Evolutionary conservation across 1,284 basidiomycete genomes (phyloP), one percentile per base, ranked within the genome.

Genomic region (Omphalotus olearius): DNA sequence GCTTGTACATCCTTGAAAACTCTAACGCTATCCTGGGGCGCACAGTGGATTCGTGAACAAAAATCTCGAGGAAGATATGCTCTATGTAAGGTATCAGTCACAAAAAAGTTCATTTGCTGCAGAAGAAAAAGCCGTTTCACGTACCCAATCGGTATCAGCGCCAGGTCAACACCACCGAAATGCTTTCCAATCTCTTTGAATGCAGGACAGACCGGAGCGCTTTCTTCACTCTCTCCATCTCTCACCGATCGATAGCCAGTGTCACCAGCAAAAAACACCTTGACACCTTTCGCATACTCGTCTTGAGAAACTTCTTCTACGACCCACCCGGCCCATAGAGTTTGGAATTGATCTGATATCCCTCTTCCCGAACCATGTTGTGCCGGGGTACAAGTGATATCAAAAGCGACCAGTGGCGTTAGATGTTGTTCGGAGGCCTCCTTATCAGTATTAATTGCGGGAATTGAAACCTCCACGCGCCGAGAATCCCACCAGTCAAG

Each of bases 181-280:
- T 64, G 63, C 38, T 73, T 65, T 1, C 80, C 80, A 47, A 82
- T 77, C 65, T 82, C 70, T 50, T 69, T 67, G 62, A 83, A 83
- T 4, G 72, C 80, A 3, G 79, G 80, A 59, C 80, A 82, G 11
- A 69, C 63, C 0, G 78, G 72, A 3, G 72, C 64, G 9, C 57
- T 61, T 13, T 73, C 69, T 42, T 56, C 54, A 30, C 53, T 40
- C 48, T 75, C 67, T 2, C 69, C 69, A 14, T 62, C 58, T 14
- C 42, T 51, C 4, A 75, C 67, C 14, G 64, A 64, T 17, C 67
- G 60, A 59, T 76, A 74, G 16, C 74, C 79, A 1, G 79, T 84
- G 60, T 85, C 81, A 5, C 82, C 81, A 2, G 68, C 78, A 57
- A 83, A 82, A 64, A 71, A 84, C 38, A 77, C 66, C 62, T 70